phyloP scores from a whole-genome alignment of 495 filamentous ascomycete species.

The Jackrogersella minutella region DNA sequence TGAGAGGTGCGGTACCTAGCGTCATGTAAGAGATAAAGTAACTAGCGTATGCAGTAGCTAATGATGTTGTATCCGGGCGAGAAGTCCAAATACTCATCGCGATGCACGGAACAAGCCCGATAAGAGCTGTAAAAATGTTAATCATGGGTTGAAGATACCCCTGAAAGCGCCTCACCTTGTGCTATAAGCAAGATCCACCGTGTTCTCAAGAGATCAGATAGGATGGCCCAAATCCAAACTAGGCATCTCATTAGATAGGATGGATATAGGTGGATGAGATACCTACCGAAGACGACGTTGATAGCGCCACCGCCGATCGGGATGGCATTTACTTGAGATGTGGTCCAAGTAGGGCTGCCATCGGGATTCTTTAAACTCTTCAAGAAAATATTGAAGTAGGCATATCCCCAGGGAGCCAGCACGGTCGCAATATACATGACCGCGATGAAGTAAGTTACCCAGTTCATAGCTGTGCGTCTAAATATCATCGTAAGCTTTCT shows the following conservation, averaged over 20 bases:
- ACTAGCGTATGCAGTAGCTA: conserved; percentile 48
- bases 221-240: conserved; percentile 54
- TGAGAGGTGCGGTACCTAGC: conserved; percentile 50
- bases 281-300: conserved; percentile 47
- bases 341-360: conserved; percentile 47
- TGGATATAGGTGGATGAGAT: background rate
- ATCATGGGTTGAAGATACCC: background rate
- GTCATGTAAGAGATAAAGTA: conserved; percentile 52
- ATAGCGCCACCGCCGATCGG: conserved; percentile 50
- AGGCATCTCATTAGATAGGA: conserved; percentile 2
- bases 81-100: conserved; percentile 53
- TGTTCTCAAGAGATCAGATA: conserved; percentile 49
- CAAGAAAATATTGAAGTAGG: conserved; percentile 53
- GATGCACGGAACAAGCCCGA: conserved; percentile 50
- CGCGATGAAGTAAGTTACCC: conserved; percentile 50
- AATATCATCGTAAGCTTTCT: conserved; percentile 16
- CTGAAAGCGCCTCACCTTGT: conserved; percentile 41
- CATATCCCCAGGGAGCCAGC: conserved; percentile 50
- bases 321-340: conserved; percentile 50
- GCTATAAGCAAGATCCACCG: conserved; percentile 49
- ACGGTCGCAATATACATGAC: conserved; percentile 50
- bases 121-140: conserved; percentile 34
- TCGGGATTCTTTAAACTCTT: conserved; percentile 47
- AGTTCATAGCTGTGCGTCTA: conserved; percentile 47
- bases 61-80: conserved; percentile 39